These are phyloP conservation scores for Calocybe gambosa DNA, from an alignment of 1,284 basidiomycete species.

Conservation along the genomic window DNA sequence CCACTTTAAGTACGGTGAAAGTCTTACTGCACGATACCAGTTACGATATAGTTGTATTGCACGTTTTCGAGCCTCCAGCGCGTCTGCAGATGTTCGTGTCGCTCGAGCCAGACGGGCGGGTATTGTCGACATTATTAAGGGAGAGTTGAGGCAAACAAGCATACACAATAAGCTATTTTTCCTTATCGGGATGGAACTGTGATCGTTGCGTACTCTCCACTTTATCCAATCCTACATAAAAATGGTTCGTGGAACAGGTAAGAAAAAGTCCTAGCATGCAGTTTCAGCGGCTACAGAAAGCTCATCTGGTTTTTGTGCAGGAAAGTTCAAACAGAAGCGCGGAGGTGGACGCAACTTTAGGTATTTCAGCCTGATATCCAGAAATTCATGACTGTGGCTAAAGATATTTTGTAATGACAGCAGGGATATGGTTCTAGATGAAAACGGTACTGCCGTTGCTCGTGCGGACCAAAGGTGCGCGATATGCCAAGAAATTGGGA, in stretches of 20 bases:
- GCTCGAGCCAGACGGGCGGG: conserved; percentile 82
- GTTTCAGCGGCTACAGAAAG: not conserved
- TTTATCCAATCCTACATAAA: conserved; percentile 10
- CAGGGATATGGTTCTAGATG: conserved; percentile 52
- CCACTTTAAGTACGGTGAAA: not conserved
- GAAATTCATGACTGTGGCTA: not conserved
- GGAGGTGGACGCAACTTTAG: conserved; percentile 83
- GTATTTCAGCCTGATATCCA: conserved; percentile 26
- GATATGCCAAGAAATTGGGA: conserved; percentile 2
- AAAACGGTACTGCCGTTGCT: conserved; percentile 52
- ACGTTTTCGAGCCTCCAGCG: conserved; percentile 66
- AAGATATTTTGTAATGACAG: conserved; percentile 27
- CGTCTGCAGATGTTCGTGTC: conserved; percentile 52
- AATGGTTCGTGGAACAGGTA: conserved; percentile 60
- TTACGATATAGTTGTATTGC: conserved; percentile 82
- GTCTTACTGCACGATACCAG: conserved; percentile 84
- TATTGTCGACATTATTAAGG: conserved; percentile 56
- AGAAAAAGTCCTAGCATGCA: not conserved
- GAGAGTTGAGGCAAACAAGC: conserved; percentile 8
- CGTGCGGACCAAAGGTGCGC: conserved; percentile 36
- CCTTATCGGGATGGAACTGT: not conserved
- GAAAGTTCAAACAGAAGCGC: conserved; percentile 81
- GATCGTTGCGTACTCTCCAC: not conserved
- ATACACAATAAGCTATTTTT: conserved; percentile 5
- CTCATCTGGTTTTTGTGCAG: conserved; percentile 26